These are phyloP conservation scores for Canariomyces notabilis DNA, from an alignment of 2,329 filamentous ascomycete genomes.

Conservation along the genomic window DNA sequence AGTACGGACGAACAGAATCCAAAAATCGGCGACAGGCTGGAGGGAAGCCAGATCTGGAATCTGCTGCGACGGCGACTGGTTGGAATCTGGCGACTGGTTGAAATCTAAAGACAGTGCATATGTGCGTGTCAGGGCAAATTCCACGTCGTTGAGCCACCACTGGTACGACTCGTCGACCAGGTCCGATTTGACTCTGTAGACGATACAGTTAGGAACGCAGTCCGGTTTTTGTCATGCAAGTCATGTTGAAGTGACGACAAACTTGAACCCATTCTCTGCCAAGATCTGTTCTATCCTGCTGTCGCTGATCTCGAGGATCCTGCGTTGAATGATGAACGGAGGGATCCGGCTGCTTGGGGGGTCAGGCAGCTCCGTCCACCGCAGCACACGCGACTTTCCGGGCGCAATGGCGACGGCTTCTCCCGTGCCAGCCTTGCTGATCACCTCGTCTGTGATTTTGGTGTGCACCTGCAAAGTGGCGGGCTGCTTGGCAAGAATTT, in stretches of 20 bases:
- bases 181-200: slow-evolving; percentile 47
- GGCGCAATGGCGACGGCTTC: slow-evolving; percentile 28
- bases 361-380: slow-evolving; percentile 59
- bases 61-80: slow-evolving; percentile 27
- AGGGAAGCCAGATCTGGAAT: slow-evolving; percentile 41
- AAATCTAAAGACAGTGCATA: slow-evolving; percentile 29
- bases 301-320: slow-evolving; percentile 52
- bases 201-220: slow-evolving; percentile 3
- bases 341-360: slow-evolving; percentile 42
- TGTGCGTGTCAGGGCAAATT: slow-evolving; percentile 46
- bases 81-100: too few relatives aligned
- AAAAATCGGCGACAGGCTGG: slow-evolving; percentile 44
- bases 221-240: neutral
- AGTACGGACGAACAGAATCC: slow-evolving; percentile 51
- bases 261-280: slow-evolving; percentile 50
- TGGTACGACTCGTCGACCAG: slow-evolving; percentile 48
- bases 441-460: slow-evolving; percentile 42
- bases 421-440: neutral
- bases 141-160: slow-evolving; percentile 50
- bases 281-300: slow-evolving; percentile 44
- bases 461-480: slow-evolving; percentile 54
- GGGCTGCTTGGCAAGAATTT: slow-evolving; percentile 51
- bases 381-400: slow-evolving; percentile 39
- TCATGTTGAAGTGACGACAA: slow-evolving; percentile 18
- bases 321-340: slow-evolving; percentile 43